Evolutionary conservation across 805 yeast genomes (phyloP), one percentile per base, ranked within the genome.

Genomic region (Monosporozyma aerobia): DNA sequence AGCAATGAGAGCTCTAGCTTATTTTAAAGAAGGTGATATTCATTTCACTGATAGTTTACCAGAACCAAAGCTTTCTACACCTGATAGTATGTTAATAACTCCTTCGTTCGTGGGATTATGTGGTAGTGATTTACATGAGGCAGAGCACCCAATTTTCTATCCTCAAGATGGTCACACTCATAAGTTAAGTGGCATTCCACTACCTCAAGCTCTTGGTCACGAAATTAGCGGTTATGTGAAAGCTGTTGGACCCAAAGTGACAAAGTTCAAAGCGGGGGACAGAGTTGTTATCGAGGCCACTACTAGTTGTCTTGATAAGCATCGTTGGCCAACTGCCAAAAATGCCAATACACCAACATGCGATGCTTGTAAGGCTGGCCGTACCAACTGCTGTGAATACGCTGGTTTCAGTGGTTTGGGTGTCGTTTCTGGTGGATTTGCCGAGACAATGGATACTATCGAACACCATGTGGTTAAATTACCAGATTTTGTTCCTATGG

Each of bases 241-340:
- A 19, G 74, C 67, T 32, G 66, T 79, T 27, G 86, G 85, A 32
- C 41, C 69, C 0, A 69, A 55, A 30, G 85, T 80, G 3, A 67
- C 69, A 0, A 65, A 65, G 19, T 66, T 78, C n/a, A 68, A 74
- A 54, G 68, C 65, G 2, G 85, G 85, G 14, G 83, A 80, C 60
- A 75, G 76, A 43, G 87, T 83, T 29, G 83, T 78, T 22, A 77
- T 81, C 27, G 87, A 82, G 57, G 82, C 85, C 3, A 73, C 81
- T 3, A 77, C 79, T 37, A 77, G 78, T 50, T 83, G 86, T 65
- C 63, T 60, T 19, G 83, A 79, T 60, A 63, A 69, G 33, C 56
- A 61, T 44, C 65, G 78, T 43, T 76, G 71, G 64, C 67, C 68
- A 5, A 63, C 67, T 3, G 51, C 72, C 1, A 64, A 69, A 14